Conservation (phyloP, 2,329 filamentous ascomycete species). For the Penicillium sp. region DNA sequence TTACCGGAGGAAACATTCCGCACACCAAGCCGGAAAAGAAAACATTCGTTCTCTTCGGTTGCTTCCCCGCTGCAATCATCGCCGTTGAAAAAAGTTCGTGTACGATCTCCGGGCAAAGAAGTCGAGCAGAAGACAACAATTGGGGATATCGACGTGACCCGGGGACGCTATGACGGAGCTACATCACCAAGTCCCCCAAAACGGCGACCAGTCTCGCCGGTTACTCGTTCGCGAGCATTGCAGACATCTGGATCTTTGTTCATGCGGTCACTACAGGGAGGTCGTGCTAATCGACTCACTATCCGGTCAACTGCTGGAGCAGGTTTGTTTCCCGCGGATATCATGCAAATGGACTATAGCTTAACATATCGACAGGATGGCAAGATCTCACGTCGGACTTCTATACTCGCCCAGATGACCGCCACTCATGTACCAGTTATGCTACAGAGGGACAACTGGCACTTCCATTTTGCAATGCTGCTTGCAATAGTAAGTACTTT, state of each 20-base stretch:
- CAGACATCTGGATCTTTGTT: constrained; percentile 40
- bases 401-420: constrained; percentile 57
- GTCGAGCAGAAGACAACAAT: constrained; percentile 28
- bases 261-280: constrained; percentile 37
- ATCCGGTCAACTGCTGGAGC: constrained; percentile 37
- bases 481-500: constrained; percentile 61
- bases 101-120: constrained; percentile 34
- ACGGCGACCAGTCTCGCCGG: constrained; percentile 29
- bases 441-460: constrained; percentile 40
- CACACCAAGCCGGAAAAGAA: constrained; percentile 47
- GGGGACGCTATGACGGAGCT: constrained; percentile 15
- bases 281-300: constrained; percentile 32
- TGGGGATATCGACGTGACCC: constrained; percentile 28
- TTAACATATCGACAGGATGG: constrained; percentile 48
- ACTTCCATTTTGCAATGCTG: constrained; percentile 65
- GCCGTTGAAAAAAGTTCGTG: constrained; percentile 45
- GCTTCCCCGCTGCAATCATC: constrained; percentile 52
- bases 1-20: constrained; percentile 30
- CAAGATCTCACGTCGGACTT: constrained; percentile 60
- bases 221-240: constrained; percentile 38
- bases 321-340: constrained; percentile 30
- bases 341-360: neutral
- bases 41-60: constrained; percentile 46
- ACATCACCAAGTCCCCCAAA: constrained; percentile 20
- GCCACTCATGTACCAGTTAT: constrained; percentile 48